These are phyloP conservation scores for Diutina scorzettiae DNA, from an alignment of 1,139 yeast species.

Conservation along the genomic window DNA sequence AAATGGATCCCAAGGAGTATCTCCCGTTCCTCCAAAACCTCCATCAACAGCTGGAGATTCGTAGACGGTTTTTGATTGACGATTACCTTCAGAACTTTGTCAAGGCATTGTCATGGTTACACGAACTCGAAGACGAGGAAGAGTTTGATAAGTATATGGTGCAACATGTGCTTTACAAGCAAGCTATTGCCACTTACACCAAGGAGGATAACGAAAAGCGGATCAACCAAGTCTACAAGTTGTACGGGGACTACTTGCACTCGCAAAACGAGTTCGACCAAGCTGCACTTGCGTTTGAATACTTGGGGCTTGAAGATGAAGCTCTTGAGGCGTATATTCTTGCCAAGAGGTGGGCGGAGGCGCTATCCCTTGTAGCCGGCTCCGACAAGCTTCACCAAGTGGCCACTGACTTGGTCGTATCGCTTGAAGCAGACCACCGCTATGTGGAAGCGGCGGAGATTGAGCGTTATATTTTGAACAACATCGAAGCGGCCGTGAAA, in stretches of 20 bases:
- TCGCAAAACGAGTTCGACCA: slow-evolving; percentile 47
- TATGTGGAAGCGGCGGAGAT: slow-evolving; percentile 81
- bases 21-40: slow-evolving; percentile 80
- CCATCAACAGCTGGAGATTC: slow-evolving; percentile 51
- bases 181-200: slow-evolving; percentile 53
- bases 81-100: slow-evolving; percentile 56
- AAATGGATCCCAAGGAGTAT: slow-evolving; percentile 95
- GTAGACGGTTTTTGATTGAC: slow-evolving; percentile 72
- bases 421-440: slow-evolving; percentile 56
- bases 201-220: slow-evolving; percentile 40
- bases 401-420: slow-evolving; percentile 32
- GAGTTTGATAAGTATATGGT: slow-evolving; percentile 65
- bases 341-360: slow-evolving; percentile 80
- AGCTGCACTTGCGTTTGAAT: slow-evolving; percentile 72
- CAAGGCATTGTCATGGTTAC: slow-evolving; percentile 59
- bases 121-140: slow-evolving; percentile 31
- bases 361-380: slow-evolving; percentile 30
- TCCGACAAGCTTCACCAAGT: slow-evolving; percentile 14
- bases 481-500: slow-evolving; percentile 50
- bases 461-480: slow-evolving; percentile 46
- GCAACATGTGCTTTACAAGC: slow-evolving; percentile 60
- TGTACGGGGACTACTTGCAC: slow-evolving; percentile 53
- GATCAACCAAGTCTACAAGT: slow-evolving; percentile 40
- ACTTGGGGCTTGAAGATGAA: slow-evolving; percentile 38
- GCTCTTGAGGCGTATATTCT: slow-evolving; percentile 62